phyloP scores from a whole-genome alignment of 2,329 filamentous ascomycete genomes.

The Nemania bipapillata region DNA sequence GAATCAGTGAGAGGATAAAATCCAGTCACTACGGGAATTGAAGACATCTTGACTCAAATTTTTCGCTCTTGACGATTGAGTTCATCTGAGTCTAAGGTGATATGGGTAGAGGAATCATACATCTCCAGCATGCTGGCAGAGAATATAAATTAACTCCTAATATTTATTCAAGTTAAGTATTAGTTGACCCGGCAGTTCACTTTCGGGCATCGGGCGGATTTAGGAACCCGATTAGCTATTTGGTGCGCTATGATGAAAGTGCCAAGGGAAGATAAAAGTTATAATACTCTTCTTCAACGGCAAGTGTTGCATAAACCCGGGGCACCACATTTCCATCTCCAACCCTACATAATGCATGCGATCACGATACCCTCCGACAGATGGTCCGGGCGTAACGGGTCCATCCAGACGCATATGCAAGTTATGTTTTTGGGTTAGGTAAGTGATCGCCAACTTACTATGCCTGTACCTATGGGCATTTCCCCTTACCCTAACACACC shows the following conservation, averaged over 20 bases:
- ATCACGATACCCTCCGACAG: not conserved
- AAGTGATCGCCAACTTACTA: not conserved
- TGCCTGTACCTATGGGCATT: not conserved
- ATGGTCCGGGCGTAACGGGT: not conserved
- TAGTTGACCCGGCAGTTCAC: not conserved
- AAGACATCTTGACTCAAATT: conserved; percentile 6
- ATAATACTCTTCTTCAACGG: not conserved
- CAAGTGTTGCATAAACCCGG: not conserved
- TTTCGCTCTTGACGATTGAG: not conserved
- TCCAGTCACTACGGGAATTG: not conserved
- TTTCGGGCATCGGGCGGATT: not conserved
- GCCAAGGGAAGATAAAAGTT: not conserved
- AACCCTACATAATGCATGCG: not conserved
- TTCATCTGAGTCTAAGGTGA: not conserved
- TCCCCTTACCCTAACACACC: no score
- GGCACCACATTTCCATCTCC: not conserved
- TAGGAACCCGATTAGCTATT: not conserved
- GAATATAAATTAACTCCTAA: no score
- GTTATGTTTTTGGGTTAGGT: not conserved
- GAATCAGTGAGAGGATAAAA: not conserved
- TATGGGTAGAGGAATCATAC: not conserved
- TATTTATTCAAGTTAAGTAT: not conserved
- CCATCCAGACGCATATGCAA: not conserved
- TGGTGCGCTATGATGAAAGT: not conserved
- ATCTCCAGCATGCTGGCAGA: not conserved